A percentile compares a stretch with the other conserved stretches of the same genome.
Evolutionary conservation across 2,329 filamentous ascomycete genomes (phyloP).

Genomic region (Alternaria gaisen): DNA sequence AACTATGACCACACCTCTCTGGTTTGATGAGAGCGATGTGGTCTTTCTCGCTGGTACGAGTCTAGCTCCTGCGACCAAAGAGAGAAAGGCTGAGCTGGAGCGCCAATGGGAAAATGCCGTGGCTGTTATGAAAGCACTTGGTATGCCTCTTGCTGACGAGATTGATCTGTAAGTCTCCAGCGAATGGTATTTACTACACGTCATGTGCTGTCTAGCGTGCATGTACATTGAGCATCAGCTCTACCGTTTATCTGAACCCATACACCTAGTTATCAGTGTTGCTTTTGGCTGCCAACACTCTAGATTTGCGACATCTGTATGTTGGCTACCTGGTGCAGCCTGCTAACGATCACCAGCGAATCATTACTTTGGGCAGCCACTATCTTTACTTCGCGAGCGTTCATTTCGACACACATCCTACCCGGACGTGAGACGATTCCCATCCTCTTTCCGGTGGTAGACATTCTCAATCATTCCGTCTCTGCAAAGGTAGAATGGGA

Average conservation of each 20-base stretch:
- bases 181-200: neutral
- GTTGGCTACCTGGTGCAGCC: slow-evolving; percentile 2
- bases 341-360: slow-evolving; percentile 50
- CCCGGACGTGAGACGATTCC: slow-evolving; percentile 42
- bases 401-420: slow-evolving; percentile 54
- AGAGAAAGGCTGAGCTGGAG: slow-evolving; percentile 28
- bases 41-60: slow-evolving; percentile 49
- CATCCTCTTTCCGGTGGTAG: slow-evolving; percentile 61
- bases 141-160: slow-evolving; percentile 24
- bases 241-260: neutral
- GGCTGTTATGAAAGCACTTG: slow-evolving; percentile 28
- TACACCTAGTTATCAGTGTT: slow-evolving; percentile 4
- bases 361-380: slow-evolving; percentile 62
- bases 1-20: slow-evolving; percentile 49
- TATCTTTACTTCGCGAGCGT: slow-evolving; percentile 61
- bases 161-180: slow-evolving; percentile 37
- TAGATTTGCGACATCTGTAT: slow-evolving; percentile 1
- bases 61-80: slow-evolving; percentile 36
- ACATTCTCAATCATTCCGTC: slow-evolving; percentile 59
- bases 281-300: neutral
- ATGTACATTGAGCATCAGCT: slow-evolving; percentile 1
- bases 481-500: slow-evolving; percentile 60
- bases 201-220: neutral
- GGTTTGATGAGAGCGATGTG: slow-evolving; percentile 48
- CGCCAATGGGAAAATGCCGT: slow-evolving; percentile 39